A percentile compares a stretch with the other conserved stretches of the same genome.
These are phyloP conservation scores for Dissoconium aciculare DNA, from an alignment of 2,329 filamentous ascomycete species.

Conservation along the genomic window DNA sequence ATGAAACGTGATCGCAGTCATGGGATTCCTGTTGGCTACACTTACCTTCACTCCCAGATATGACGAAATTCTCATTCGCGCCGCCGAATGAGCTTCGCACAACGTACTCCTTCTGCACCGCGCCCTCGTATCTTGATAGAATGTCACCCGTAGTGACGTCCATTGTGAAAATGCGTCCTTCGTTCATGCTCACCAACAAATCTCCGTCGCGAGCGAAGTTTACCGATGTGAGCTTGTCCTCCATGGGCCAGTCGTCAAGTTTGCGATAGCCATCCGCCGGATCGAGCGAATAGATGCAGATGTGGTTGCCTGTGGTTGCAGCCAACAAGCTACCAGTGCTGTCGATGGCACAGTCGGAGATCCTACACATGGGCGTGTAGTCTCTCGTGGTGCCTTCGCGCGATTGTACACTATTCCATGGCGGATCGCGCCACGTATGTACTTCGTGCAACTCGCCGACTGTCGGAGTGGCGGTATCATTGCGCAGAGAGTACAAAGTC, in stretches of 20 bases:
- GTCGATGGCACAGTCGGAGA: constrained; percentile 75
- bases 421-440: constrained; percentile 33
- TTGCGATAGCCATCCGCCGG: constrained; percentile 52
- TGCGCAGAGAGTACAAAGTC: constrained; percentile 34
- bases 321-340: constrained; percentile 66
- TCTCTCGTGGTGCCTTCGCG: constrained; percentile 22
- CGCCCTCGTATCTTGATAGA: constrained; percentile 61
- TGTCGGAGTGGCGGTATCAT: neutral
- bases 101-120: constrained; percentile 59
- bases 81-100: constrained; percentile 79
- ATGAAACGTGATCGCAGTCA: neutral
- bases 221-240: constrained; percentile 60
- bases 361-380: constrained; percentile 46
- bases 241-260: constrained; percentile 57
- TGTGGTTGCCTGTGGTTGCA: constrained; percentile 51
- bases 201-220: constrained; percentile 68
- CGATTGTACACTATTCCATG: constrained; percentile 39
- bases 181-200: constrained; percentile 65
- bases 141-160: constrained; percentile 58
- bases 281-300: constrained; percentile 60
- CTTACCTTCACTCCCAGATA: constrained; percentile 77
- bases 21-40: neutral
- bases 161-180: constrained; percentile 63
- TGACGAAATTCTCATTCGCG: constrained; percentile 78
- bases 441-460: constrained; percentile 11